phyloP scores from a whole-genome alignment of 768 basidiomycete species.

The Neoboletus magnificus region DNA sequence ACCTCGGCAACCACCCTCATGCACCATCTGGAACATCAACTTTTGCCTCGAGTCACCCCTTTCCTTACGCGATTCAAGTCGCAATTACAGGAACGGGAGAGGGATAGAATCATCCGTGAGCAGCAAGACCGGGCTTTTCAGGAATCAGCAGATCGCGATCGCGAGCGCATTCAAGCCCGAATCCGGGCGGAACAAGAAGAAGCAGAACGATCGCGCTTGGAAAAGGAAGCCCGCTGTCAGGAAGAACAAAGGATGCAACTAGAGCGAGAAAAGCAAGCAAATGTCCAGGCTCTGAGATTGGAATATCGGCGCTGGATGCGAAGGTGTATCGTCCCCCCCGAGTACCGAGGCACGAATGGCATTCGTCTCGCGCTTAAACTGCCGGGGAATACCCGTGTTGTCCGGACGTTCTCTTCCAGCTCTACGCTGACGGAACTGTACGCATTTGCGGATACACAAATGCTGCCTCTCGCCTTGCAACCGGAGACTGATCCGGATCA shows the following conservation, averaged over 20 bases:
- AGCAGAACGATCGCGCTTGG: slow-evolving; percentile 34
- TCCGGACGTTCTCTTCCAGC: slow-evolving; percentile 49
- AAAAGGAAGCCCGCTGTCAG: slow-evolving; percentile 28
- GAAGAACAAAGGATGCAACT: slow-evolving; percentile 36
- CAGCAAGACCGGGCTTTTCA: slow-evolving; percentile 81
- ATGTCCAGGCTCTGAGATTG: slow-evolving; percentile 38
- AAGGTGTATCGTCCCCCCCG: slow-evolving; percentile 40
- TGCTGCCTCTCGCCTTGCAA: slow-evolving; percentile 41
- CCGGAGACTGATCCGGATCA: slow-evolving; percentile 41
- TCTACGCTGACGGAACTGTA: slow-evolving; percentile 65
- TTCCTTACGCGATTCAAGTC: slow-evolving; percentile 64
- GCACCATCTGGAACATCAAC: slow-evolving; percentile 62
- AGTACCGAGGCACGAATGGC: slow-evolving; percentile 24
- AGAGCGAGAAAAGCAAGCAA: slow-evolving; percentile 36
- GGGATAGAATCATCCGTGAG: slow-evolving; percentile 62
- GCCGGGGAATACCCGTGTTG: slow-evolving; percentile 53
- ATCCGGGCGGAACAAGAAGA: slow-evolving; percentile 44
- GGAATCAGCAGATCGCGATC: slow-evolving; percentile 61
- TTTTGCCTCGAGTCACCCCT: slow-evolving; percentile 78
- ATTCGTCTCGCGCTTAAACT: slow-evolving; percentile 53
- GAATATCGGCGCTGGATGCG: slow-evolving; percentile 63
- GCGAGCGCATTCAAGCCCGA: slow-evolving; percentile 58
- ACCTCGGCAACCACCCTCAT: slow-evolving; percentile 65
- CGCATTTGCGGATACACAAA: slow-evolving; percentile 64
- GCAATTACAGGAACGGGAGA: slow-evolving; percentile 47